Percentiles rank a stretch among this genome's conserved stretches.
phyloP scores from a whole-genome alignment of 495 filamentous ascomycete genomes.

The Penicillium bovifimosum region DNA sequence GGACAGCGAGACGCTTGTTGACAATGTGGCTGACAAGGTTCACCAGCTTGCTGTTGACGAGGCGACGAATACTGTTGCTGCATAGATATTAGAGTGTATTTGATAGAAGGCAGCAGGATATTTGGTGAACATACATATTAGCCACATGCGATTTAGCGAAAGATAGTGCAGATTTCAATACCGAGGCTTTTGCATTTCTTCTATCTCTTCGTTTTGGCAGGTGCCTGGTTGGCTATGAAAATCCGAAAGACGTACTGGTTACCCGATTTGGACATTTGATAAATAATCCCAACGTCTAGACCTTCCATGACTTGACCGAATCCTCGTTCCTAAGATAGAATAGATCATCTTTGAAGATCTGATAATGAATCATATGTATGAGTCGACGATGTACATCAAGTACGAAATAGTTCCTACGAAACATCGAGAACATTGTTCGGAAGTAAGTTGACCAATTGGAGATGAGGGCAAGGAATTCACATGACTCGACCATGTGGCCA shows the following conservation, averaged over 20 bases:
- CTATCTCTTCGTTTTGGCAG: neutral
- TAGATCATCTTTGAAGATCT: neutral
- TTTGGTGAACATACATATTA: neutral
- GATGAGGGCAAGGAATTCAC: neutral
- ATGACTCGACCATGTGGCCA: neutral
- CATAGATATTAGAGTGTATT: constrained; percentile 13
- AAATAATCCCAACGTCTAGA: neutral
- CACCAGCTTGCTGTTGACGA: constrained; percentile 13
- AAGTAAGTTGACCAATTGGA: neutral
- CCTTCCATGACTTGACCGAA: neutral
- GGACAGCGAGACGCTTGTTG: constrained; percentile 6
- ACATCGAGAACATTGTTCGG: neutral
- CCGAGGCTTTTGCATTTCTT: neutral
- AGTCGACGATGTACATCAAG: neutral
- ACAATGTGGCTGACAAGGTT: constrained; percentile 17
- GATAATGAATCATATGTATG: constrained; percentile 1
- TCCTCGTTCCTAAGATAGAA: neutral
- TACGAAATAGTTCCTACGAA: neutral
- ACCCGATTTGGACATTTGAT: neutral
- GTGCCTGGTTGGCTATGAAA: neutral
- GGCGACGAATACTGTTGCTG: constrained; percentile 11
- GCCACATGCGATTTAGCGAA: neutral
- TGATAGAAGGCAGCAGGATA: constrained; percentile 4
- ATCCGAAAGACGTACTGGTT: too few relatives aligned
- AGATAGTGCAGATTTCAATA: neutral